A percentile compares a stretch with the other conserved stretches of the same genome.
Conservation (phyloP, 2,329 filamentous ascomycete species). For the Chaetomium sp. region DNA sequence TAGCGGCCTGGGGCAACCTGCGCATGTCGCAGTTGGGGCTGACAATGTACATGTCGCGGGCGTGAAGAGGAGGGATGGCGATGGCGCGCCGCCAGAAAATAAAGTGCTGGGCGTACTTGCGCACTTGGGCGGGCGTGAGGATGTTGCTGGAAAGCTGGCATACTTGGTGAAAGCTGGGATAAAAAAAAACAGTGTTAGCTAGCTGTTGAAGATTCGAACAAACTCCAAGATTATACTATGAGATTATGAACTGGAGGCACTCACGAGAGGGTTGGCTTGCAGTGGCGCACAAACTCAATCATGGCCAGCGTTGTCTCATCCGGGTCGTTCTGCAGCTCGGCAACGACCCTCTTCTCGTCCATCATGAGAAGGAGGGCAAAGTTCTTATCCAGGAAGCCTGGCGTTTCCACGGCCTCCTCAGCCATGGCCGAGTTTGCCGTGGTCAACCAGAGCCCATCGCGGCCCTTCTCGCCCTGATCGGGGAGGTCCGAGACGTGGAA, state of each 20-base stretch:
- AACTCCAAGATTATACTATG: too few species aligned
- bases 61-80: conserved; percentile 83
- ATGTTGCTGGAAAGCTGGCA: conserved; percentile 55
- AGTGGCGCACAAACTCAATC: conserved; percentile 74
- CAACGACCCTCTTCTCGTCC: conserved; percentile 66
- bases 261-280: conserved; percentile 58
- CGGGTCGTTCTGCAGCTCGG: conserved; percentile 69
- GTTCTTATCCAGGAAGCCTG: conserved; percentile 70
- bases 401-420: conserved; percentile 61
- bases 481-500: conserved; percentile 69
- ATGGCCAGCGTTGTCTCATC: conserved; percentile 71
- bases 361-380: conserved; percentile 81
- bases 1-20: conserved; percentile 61
- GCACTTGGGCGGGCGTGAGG: conserved; percentile 72
- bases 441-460: conserved; percentile 76
- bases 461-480: conserved; percentile 58
- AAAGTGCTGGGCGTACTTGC: conserved; percentile 83
- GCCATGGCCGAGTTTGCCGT: conserved; percentile 71
- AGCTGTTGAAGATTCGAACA: too few species aligned
- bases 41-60: conserved; percentile 83
- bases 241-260: conserved; percentile 21
- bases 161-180: conserved; percentile 55
- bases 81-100: conserved; percentile 94
- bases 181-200: too few species aligned
- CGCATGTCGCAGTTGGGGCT: conserved; percentile 81